Conservation (phyloP, 176 grass and related monocot genomes). For the Eleusine indica region DNA sequence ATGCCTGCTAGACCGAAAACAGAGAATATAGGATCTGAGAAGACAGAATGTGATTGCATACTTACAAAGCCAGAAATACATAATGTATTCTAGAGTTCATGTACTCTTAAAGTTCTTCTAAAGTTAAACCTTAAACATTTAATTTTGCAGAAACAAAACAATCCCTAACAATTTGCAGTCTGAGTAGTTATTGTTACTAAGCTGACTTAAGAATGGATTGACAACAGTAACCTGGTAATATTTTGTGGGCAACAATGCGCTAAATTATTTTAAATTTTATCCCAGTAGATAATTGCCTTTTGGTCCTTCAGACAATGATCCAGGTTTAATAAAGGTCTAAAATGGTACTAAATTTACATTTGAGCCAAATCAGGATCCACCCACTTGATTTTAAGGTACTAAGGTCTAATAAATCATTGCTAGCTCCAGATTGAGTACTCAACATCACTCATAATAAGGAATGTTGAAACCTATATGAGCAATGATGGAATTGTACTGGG, state of each 20-base stretch:
- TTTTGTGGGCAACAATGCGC: background rate
- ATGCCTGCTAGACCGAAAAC: constrained; percentile 43
- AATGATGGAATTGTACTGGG: background rate
- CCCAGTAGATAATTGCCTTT: background rate
- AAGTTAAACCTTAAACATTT: background rate
- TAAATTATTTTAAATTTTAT: background rate
- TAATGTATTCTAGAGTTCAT: background rate
- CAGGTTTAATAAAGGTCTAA: background rate
- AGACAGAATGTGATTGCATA: constrained; percentile 20
- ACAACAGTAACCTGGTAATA: constrained; percentile 1
- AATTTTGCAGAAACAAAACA: constrained; percentile 21
- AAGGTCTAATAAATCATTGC: background rate
- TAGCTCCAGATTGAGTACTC: background rate
- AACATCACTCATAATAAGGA: background rate
- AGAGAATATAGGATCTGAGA: constrained; percentile 20
- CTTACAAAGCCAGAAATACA: constrained; percentile 6
- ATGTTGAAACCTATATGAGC: background rate
- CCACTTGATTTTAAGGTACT: background rate
- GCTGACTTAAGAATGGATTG: background rate
- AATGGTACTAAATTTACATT: background rate
- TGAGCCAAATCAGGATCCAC: background rate
- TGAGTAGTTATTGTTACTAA: background rate
- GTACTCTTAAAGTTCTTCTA: background rate
- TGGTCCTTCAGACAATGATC: background rate
- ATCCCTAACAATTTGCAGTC: constrained; percentile 11